Evolutionary conservation across 2,329 filamentous ascomycete species (phyloP), one percentile per base, ranked within the genome.

Genomic region (Epichloe festucae): DNA sequence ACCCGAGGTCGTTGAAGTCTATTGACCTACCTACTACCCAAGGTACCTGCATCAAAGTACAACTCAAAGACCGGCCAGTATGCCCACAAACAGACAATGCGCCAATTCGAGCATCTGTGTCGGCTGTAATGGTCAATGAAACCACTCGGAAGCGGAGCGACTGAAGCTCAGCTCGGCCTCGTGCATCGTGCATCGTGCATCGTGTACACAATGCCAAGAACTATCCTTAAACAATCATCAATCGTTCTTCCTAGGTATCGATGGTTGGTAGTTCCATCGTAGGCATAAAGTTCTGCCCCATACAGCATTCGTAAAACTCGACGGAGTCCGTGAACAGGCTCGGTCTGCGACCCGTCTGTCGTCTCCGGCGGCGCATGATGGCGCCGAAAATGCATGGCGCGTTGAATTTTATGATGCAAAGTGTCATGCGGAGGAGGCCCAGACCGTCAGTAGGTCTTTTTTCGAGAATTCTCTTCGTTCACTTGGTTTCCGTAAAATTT

Each of bases 371-470:
- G 34, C 44, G 41, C 47, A 53, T 38, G 36, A 47, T 19, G 43
- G 43, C 47, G 36, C 40, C 51, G 47, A 47, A 31, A 42, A 31
- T 47, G 48, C 48, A 38, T 27, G 44, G 19, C 51, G 14, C 21
- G 19, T n/a, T 31, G 38, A 44, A 44, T 36, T 40, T 43, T 21
- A 52, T 49, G 44, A 21, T 31, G 27, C 27, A 31, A 50, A 35
- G 48, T 50, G 12, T 43, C 34, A 42, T 49, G 51, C 17, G 47
- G 47, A 42, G 31, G 36, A 49, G 43, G 42, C 38, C 23, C 14
- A 8, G 27, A 17, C 23, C 34, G 17, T 50, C 11, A 17, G 84
- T 84, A 79, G 82, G 76, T 82, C 2, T 31, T 31, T 31, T 31
- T 23, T 10, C 1, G 10, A 31, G 3, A 10, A 31, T 4, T 31